These are phyloP conservation scores for Cryphonectria japonica DNA, from an alignment of 2,329 filamentous ascomycete species.

Conservation along the genomic window DNA sequence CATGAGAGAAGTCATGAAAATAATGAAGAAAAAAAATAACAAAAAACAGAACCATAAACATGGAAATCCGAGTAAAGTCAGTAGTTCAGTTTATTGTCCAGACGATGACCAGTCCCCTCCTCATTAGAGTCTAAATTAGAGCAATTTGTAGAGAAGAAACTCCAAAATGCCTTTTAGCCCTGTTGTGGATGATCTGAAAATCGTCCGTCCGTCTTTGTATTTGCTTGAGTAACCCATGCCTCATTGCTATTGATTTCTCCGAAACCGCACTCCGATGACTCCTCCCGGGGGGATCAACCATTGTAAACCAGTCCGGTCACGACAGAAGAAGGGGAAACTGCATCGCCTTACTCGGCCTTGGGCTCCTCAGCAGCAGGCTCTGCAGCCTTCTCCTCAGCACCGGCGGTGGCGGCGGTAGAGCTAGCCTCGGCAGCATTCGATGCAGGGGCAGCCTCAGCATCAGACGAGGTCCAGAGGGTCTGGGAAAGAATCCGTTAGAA, in stretches of 20 bases:
- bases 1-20: slow-evolving; percentile 21
- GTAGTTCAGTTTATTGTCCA: slow-evolving; percentile 54
- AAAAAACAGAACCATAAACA: slow-evolving; percentile 5
- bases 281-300: slow-evolving; percentile 50
- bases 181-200: slow-evolving; percentile 43
- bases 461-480: slow-evolving; percentile 99
- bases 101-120: slow-evolving; percentile 47
- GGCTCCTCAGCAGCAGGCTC: slow-evolving; percentile 63
- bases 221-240: slow-evolving; percentile 57
- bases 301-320: slow-evolving; percentile 47
- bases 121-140: slow-evolving; percentile 61
- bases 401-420: slow-evolving; percentile 51
- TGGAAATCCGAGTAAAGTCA: slow-evolving; percentile 45
- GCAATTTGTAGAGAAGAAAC: slow-evolving; percentile 47
- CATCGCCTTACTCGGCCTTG: slow-evolving; percentile 65
- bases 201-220: slow-evolving; percentile 43
- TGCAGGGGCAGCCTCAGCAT: slow-evolving; percentile 77
- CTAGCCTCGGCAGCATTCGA: slow-evolving; percentile 46
- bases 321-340: slow-evolving; percentile 43
- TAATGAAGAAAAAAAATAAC: slow-evolving; percentile 16
- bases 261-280: slow-evolving; percentile 65
- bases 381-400: slow-evolving; percentile 58
- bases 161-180: slow-evolving; percentile 52
- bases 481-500: slow-evolving; percentile 47
- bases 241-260: slow-evolving; percentile 53